Evolutionary conservation across 352 stramenopile genomes (phyloP), one percentile per base, ranked within the genome.

Genomic region (Globisporangium apiculatum): DNA sequence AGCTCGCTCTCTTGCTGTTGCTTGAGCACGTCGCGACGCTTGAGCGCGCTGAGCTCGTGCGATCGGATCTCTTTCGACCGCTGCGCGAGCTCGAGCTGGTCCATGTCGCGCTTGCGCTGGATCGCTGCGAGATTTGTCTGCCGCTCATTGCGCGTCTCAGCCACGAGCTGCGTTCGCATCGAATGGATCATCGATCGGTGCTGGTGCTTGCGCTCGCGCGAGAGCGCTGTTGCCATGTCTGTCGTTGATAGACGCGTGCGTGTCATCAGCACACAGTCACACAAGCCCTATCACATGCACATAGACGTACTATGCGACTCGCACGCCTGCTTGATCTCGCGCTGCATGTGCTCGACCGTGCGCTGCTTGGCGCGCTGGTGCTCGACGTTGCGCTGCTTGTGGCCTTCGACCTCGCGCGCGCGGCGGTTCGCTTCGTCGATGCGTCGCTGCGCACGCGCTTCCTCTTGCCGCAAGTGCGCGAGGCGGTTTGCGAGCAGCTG

Each of bases 361-460:
- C 75, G 68, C 58, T 76, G 72, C 55, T 87, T 90, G 45, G 61
- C 61, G 14, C 73, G 69, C 43, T 77, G 73, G 50, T 70, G 65
- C 48, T 79, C 69, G 18, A 69, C 62, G 55, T 90, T 91, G 36
- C 76, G 75, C 42, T 75, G 75, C 62, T 87, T 87, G 42, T 86
- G 64, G 5, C 54, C 48, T 48, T 86, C 69, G 45, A 89, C 87
- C 58, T 92, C 78, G 0, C 65, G 56, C 3, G 76, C 76, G 37
- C 83, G 74, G 11, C 72, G 66, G 18, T 86, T 86, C 4, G 78
- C 78, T 18, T 87, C 82, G 41, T 87, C 78, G n/a, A 89, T 88
- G 1, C 82, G 72, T 48, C 77, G 79, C 52, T 86, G 73, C 0
- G 79, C 75, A 1, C 67, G 68, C 24, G 61, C 69, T 17, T 91